Conservation (phyloP, 1,284 basidiomycete species). For the Rhizoctonia solani region DNA sequence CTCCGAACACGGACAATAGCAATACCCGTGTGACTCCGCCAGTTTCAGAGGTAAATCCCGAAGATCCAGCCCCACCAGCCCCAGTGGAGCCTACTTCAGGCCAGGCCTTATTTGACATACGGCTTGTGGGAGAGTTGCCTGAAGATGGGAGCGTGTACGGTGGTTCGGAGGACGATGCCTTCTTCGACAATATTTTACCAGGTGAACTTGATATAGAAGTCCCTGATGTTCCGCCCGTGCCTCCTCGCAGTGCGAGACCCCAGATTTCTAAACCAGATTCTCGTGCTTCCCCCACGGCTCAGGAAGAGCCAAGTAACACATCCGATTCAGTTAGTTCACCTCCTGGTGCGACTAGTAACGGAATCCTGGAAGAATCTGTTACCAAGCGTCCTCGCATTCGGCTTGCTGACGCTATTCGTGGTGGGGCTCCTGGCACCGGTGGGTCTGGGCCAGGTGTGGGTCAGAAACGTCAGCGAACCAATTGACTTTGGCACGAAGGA, state of each 20-base stretch:
- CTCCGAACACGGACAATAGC: neutral
- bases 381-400: slow-evolving; percentile 6
- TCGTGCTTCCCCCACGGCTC: neutral
- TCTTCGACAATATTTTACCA: slow-evolving; percentile 27
- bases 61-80: neutral
- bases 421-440: neutral
- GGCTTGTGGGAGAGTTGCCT: slow-evolving; percentile 5
- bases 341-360: neutral
- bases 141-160: slow-evolving; percentile 24
- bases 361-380: neutral
- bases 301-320: neutral
- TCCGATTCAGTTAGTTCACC: neutral
- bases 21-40: neutral
- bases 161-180: slow-evolving; percentile 31
- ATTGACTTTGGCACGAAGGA: neutral
- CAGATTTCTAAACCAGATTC: neutral
- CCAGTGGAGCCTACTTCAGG: neutral
- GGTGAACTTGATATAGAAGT: slow-evolving; percentile 29
- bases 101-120: neutral
- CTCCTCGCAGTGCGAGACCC: neutral
- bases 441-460: neutral
- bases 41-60: neutral
- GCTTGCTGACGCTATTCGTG: slow-evolving; percentile 21
- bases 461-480: slow-evolving; percentile 16
- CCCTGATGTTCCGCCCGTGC: slow-evolving; percentile 1